A percentile compares a stretch with the other conserved stretches of the same genome.
Conservation (phyloP, 805 yeast species). For the Vanderwaltozyma polyspora region DNA sequence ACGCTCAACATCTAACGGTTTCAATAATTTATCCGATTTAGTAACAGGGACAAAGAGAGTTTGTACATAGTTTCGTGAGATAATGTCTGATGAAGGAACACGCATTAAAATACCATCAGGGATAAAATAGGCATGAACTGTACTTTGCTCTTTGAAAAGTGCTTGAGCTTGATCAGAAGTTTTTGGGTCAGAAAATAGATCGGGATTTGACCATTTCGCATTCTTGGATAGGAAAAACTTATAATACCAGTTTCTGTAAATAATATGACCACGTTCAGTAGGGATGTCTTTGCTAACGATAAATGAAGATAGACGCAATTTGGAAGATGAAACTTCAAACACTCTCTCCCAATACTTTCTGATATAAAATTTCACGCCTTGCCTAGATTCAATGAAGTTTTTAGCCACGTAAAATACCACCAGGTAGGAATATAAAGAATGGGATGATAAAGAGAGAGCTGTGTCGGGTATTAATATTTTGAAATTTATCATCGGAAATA, state of each 20-base stretch:
- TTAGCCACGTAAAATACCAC: slow-evolving; percentile 29
- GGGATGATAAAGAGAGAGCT: slow-evolving; percentile 4
- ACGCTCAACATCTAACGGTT: slow-evolving; percentile 22
- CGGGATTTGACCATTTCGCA: slow-evolving; percentile 35
- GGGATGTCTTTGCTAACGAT: slow-evolving; percentile 51
- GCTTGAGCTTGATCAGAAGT: slow-evolving; percentile 34
- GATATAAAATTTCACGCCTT: slow-evolving; percentile 27
- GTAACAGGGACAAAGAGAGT: slow-evolving; percentile 75
- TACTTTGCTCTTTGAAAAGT: slow-evolving; percentile 33
- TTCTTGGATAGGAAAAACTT: slow-evolving; percentile 30
- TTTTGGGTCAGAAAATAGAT: slow-evolving; percentile 45
- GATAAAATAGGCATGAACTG: slow-evolving; percentile 46
- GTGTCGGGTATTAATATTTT: slow-evolving; percentile 9
- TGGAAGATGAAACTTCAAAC: slow-evolving; percentile 43
- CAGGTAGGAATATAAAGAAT: slow-evolving; percentile 22
- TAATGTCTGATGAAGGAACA: slow-evolving; percentile 77
- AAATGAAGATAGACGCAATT: slow-evolving; percentile 71
- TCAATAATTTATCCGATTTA: slow-evolving; percentile 54
- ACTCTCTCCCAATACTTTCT: slow-evolving; percentile 51
- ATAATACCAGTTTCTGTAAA: slow-evolving; percentile 41
- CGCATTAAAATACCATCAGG: slow-evolving; percentile 77
- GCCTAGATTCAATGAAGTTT: slow-evolving; percentile 17
- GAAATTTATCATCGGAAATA: slow-evolving; percentile 29
- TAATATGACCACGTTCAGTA: slow-evolving; percentile 58
- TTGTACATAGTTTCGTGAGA: slow-evolving; percentile 51